Evolutionary conservation across 2,329 filamentous ascomycete species (phyloP).

Genomic region (Elsinoe fawcettii): DNA sequence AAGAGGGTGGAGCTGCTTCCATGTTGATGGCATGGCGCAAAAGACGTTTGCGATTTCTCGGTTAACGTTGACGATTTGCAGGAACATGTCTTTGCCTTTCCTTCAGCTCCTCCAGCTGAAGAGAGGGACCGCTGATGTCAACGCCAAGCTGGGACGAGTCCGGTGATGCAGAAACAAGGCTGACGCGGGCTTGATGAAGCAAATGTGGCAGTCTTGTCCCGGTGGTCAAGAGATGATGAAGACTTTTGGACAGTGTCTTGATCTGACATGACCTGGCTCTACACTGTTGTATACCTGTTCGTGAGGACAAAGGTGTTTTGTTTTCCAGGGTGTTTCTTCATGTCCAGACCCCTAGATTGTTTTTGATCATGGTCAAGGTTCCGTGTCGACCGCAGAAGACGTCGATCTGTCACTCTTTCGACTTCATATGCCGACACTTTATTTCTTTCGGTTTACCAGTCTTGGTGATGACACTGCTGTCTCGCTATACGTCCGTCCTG

Average conservation of each 20-base stretch:
- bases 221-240: not conserved
- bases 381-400: not conserved
- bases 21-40: constrained; percentile 28
- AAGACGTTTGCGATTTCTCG: not conserved
- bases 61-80: not conserved
- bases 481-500: not conserved
- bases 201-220: constrained; percentile 7
- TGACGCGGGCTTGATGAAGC: not conserved
- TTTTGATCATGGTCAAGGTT: not conserved
- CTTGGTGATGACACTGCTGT: not conserved
- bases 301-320: not conserved
- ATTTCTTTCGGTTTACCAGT: not conserved
- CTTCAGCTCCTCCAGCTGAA: not conserved
- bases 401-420: not conserved
- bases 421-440: not conserved
- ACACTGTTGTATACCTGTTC: not conserved
- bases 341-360: not conserved
- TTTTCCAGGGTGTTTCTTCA: not conserved
- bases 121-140: constrained; percentile 6
- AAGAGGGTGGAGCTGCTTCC: constrained; percentile 54
- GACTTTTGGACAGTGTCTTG: not conserved
- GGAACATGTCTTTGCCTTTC: not conserved
- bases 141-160: not conserved
- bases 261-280: not conserved
- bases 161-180: not conserved